Evolutionary conservation across 495 filamentous ascomycete species (phyloP), one percentile per base, ranked within the genome.

Genomic region (Hypoxylon intermedium): DNA sequence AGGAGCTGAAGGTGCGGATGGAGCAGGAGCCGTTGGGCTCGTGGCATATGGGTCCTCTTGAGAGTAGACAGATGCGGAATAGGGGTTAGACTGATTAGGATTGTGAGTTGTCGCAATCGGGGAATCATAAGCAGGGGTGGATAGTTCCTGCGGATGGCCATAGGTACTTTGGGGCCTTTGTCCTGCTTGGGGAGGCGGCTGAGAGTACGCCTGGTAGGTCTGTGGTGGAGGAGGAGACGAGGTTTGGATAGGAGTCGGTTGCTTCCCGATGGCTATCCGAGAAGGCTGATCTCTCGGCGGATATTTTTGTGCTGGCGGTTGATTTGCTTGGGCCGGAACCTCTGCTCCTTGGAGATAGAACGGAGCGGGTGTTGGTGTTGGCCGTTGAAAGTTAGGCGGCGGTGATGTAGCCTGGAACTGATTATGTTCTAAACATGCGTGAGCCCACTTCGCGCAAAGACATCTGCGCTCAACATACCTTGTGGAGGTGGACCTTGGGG

Each of bases 111-210:
- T 75, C 26, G 86, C 87, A 33, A 90, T 82, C 15, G 91, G 91
- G 5, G 89, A 90, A 67, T 93, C 89, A 61, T 94, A 95, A 9
- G 84, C 83, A 5, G 89, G 89, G n/a, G 91, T 92, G 26, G 89
- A 88, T 34, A 95, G 77, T 77, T 95, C 91, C 72, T 93, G 91
- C 0, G 91, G 90, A 40, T 87, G 85, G 7, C 86, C 85, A 63
- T 89, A 90, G 41, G 85, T 90, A 58, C 87, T 92, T 70, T 88
- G 86, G 3, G 87, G 89, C 21, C 83, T 80, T 70, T 68, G 74
- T 63, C 69, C 77, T 65, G 60, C 75, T 67, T 69, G 73, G 46
- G 71, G 59, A 67, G 77, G 58, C 48, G 79, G 72, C 62, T 68
- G 74, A 65, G 74, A 71, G 69, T 78, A 83, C 38, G 72, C 53